Conservation (phyloP, 2,329 filamentous ascomycete genomes). For the Claviceps humidiphila region DNA sequence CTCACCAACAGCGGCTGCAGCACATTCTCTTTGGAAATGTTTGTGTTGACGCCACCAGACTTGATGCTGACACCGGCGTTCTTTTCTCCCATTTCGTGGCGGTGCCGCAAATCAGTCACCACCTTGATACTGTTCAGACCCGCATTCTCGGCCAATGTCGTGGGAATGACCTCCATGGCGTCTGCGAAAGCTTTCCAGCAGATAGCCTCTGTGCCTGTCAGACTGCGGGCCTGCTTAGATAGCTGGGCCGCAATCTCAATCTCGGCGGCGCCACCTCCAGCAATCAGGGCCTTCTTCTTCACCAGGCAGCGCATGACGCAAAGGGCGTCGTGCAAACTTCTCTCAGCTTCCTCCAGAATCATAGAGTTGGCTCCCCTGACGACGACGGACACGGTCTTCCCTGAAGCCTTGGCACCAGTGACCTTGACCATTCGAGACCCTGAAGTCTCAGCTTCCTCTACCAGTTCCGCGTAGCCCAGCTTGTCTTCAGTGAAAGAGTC, state of each 20-base stretch:
- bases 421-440: slow-evolving; percentile 92
- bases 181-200: slow-evolving; percentile 99
- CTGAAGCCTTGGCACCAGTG: slow-evolving; percentile 71
- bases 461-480: slow-evolving; percentile 80
- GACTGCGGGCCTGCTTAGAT: slow-evolving; percentile 64
- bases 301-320: slow-evolving; percentile 95
- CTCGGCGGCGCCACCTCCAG: slow-evolving; percentile 89
- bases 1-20: slow-evolving; percentile 91
- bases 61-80: slow-evolving; percentile 98
- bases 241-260: slow-evolving; percentile 89
- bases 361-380: slow-evolving; percentile 87
- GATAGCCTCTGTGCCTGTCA: slow-evolving; percentile 87
- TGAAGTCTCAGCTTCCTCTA: slow-evolving; percentile 80
- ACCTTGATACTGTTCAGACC: slow-evolving; percentile 98
- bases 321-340: slow-evolving; percentile 90
- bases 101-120: slow-evolving; percentile 85
- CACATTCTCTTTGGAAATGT: slow-evolving; percentile 94
- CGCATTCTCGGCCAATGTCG: slow-evolving; percentile 92
- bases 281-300: slow-evolving; percentile 99
- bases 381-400: slow-evolving; percentile 87
- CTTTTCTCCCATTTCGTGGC: slow-evolving; percentile 88
- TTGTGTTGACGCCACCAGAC: slow-evolving; percentile 89
- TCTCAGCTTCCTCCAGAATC: slow-evolving; percentile 94
- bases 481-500: slow-evolving; percentile 99
- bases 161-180: slow-evolving; percentile 92